Evolutionary conservation across 345 rosid genomes (phyloP).

Genomic region (Eucalyptus guilfoylei): DNA sequence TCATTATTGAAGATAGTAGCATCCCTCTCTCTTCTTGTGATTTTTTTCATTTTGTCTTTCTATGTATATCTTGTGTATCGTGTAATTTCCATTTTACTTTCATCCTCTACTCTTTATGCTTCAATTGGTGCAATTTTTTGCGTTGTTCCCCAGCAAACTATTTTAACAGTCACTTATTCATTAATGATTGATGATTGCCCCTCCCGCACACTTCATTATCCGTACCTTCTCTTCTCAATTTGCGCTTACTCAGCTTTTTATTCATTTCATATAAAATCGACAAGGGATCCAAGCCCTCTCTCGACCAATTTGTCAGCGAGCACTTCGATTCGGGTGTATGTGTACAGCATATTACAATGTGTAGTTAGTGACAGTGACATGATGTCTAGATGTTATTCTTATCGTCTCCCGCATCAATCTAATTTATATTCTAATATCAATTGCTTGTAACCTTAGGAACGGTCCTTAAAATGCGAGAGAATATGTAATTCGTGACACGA

Average conservation of each 20-base stretch:
- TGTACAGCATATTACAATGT: background rate
- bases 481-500: background rate
- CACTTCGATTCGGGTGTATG: background rate
- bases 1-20: background rate
- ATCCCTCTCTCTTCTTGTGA: background rate
- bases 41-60: accelerated
- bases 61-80: no score
- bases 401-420: background rate
- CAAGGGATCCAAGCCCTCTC: background rate
- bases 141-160: background rate
- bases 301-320: background rate
- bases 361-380: background rate
- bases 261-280: background rate
- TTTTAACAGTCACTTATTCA: background rate
- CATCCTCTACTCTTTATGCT: background rate
- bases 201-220: background rate
- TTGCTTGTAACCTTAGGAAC: background rate
- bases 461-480: background rate
- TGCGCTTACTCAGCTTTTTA: background rate
- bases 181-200: background rate
- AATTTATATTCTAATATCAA: background rate
- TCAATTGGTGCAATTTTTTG: no score
- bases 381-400: background rate
- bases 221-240: background rate
- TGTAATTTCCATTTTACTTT: no score